Conservation (phyloP, 345 rosid species). For the Lepidium aucheri region DNA sequence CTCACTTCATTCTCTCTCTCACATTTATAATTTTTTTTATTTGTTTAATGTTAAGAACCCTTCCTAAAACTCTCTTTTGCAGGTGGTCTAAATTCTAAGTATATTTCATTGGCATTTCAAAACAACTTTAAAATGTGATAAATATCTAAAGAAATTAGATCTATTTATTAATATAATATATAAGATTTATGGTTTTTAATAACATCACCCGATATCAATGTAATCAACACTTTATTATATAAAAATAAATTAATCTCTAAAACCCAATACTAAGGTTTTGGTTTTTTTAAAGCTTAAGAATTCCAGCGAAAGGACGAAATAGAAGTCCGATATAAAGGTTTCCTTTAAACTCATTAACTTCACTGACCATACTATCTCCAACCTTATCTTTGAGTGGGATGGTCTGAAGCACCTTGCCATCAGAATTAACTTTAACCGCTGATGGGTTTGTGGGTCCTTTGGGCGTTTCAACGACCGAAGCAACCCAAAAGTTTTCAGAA, state of each 20-base stretch:
- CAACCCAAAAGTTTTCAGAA: conserved; percentile 28
- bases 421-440: conserved; percentile 17
- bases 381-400: not conserved
- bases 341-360: conserved; percentile 19
- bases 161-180: too few species aligned
- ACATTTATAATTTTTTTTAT: too few species aligned
- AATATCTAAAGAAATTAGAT: too few species aligned
- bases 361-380: conserved; percentile 25
- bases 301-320: conserved; percentile 15
- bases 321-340: conserved; percentile 18
- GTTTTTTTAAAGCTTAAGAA: conserved; percentile 1
- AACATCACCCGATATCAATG: too few species aligned
- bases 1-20: too few species aligned
- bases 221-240: not conserved
- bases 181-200: too few species aligned
- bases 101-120: too few species aligned
- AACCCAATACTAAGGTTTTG: not conserved
- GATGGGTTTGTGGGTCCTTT: conserved; percentile 19
- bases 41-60: too few species aligned
- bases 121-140: not conserved
- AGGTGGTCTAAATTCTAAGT: too few species aligned
- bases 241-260: not conserved
- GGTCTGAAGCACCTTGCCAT: conserved; percentile 18
- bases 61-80: too few species aligned
- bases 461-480: conserved; percentile 24